Evolutionary conservation across 345 rosid species (phyloP).

Genomic region (Euclidium syriacum): DNA sequence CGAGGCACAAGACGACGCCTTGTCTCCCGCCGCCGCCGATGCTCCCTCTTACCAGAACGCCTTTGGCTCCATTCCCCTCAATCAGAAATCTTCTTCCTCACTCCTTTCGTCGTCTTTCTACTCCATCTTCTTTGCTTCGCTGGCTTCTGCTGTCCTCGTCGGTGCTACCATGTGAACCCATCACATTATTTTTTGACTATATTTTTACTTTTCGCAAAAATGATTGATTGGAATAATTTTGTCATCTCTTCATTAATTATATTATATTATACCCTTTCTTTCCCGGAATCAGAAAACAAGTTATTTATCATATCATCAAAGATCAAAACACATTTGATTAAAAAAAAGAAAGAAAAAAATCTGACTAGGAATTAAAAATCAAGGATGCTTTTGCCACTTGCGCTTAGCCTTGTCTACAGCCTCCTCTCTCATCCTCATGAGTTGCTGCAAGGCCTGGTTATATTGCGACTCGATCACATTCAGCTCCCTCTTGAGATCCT

Average conservation of each 20-base stretch:
- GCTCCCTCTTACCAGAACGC: constrained; percentile 66
- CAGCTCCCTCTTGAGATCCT: constrained; percentile 53
- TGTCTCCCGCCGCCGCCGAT: constrained; percentile 52
- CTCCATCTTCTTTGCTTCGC: constrained; percentile 38
- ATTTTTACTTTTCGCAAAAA: neutral
- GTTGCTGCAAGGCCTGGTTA: constrained; percentile 50
- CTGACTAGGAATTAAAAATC: constrained; percentile 6
- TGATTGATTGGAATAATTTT: no score
- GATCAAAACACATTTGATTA: no score
- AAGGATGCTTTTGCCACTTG: constrained; percentile 41
- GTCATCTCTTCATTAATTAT: neutral
- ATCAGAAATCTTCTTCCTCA: constrained; percentile 38
- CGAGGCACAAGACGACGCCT: constrained; percentile 32
- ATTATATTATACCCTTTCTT: no score
- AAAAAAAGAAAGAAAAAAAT: neutral
- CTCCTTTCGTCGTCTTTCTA: constrained; percentile 23
- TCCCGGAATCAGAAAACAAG: no score
- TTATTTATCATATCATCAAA: no score
- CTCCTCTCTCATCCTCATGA: constrained; percentile 61
- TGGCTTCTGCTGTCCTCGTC: constrained; percentile 33
- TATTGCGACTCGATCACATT: constrained; percentile 61
- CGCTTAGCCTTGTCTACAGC: constrained; percentile 55
- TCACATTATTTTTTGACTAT: neutral
- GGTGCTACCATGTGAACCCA: constrained; percentile 39
- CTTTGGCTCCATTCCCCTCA: constrained; percentile 68